These are phyloP conservation scores for Blastomyces emzantsi DNA, from an alignment of 2,329 filamentous ascomycete genomes.

Conservation along the genomic window DNA sequence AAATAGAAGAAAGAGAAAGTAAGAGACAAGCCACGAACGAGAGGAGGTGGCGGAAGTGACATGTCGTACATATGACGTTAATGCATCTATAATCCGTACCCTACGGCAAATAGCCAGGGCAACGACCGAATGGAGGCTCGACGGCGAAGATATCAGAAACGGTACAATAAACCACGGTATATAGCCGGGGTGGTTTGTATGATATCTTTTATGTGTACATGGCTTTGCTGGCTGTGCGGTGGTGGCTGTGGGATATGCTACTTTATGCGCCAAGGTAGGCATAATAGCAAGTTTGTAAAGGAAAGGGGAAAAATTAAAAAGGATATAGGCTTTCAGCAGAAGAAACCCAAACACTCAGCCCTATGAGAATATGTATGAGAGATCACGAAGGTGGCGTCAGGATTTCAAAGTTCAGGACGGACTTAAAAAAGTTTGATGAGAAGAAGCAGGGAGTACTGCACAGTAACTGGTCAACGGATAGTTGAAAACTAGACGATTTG, in stretches of 20 bases:
- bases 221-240: background rate
- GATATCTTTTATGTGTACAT: background rate
- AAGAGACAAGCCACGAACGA: no score
- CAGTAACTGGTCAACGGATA: background rate
- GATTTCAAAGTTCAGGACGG: background rate
- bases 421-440: background rate
- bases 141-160: background rate
- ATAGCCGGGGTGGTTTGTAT: background rate
- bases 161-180: background rate
- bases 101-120: no score
- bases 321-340: background rate
- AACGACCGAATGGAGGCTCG: background rate
- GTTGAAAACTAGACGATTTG: no score
- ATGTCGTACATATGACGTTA: no score
- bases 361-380: background rate
- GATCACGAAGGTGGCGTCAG: background rate
- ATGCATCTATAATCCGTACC: no score
- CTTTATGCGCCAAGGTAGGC: no score
- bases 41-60: no score
- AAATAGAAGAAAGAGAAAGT: no score
- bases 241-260: background rate
- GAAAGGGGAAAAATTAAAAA: no score
- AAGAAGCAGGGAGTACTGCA: background rate
- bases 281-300: no score
- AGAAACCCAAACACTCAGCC: background rate